Evolutionary conservation across 202 grass and related monocot species (phyloP).

Genomic region (Elaeis oleifera): DNA sequence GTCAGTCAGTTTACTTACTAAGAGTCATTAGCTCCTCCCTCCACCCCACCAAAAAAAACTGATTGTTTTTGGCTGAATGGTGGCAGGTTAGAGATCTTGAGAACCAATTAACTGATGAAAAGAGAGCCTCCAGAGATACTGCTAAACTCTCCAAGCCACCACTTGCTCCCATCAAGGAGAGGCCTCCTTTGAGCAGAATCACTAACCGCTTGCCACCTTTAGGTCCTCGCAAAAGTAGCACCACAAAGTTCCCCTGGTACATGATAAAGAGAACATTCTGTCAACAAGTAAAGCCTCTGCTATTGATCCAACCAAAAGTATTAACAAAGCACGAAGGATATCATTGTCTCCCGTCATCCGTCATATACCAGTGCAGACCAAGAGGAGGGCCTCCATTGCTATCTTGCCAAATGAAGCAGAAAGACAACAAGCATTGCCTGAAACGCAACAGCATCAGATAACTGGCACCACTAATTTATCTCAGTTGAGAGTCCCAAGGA

Average conservation of each 20-base stretch:
- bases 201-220: constrained; percentile 34
- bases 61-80: neutral
- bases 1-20: too few species aligned
- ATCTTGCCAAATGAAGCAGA: constrained; percentile 31
- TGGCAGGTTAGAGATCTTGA: constrained; percentile 78
- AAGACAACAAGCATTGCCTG: constrained; percentile 30
- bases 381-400: constrained; percentile 62
- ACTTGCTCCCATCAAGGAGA: constrained; percentile 50
- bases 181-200: constrained; percentile 47
- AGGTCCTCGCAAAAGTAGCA: constrained; percentile 33
- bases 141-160: constrained; percentile 50
- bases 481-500: constrained; percentile 24
- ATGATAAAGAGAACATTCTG: constrained; percentile 72
- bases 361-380: constrained; percentile 51
- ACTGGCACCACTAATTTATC: constrained; percentile 29
- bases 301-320: constrained; percentile 24
- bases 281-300: constrained; percentile 16
- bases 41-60: too few species aligned
- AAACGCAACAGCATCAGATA: constrained; percentile 25
- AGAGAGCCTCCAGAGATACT: constrained; percentile 34
- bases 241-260: constrained; percentile 16
- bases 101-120: constrained; percentile 49
- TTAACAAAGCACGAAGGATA: constrained; percentile 56
- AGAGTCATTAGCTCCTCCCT: too few species aligned
- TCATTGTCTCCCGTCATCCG: constrained; percentile 41